Evolutionary conservation across 2,329 filamentous ascomycete species (phyloP).

Genomic region (Thelonectria olida): DNA sequence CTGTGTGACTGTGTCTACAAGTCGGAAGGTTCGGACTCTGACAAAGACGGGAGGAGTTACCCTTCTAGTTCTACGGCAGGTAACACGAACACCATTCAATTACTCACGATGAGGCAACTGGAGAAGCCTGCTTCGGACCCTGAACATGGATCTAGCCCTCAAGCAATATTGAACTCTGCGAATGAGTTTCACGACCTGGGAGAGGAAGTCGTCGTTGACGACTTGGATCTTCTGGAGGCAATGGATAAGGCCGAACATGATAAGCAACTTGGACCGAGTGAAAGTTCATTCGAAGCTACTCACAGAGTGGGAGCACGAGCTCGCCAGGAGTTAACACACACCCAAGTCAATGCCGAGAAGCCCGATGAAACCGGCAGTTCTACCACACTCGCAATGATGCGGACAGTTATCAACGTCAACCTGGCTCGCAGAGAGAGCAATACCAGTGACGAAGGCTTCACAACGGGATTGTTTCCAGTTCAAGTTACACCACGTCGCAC

Average conservation of each 20-base stretch:
- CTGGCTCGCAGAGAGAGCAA: constrained; percentile 45
- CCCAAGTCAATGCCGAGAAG: neutral
- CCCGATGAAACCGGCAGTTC: neutral
- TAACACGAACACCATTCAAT: neutral
- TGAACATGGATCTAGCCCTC: neutral
- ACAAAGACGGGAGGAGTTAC: neutral
- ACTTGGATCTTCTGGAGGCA: constrained; percentile 20
- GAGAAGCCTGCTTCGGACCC: neutral
- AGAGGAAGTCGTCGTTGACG: constrained; percentile 5
- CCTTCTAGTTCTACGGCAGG: neutral
- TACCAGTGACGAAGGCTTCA: constrained; percentile 40
- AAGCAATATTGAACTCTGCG: neutral
- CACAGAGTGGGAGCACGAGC: neutral
- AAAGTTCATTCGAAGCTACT: neutral
- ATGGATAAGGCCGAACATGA: constrained; percentile 20
- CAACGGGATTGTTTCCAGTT: constrained; percentile 35
- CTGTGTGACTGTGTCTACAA: constrained; percentile 55
- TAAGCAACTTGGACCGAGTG: constrained; percentile 9
- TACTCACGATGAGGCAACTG: neutral
- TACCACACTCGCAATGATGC: constrained; percentile 35
- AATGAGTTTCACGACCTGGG: neutral
- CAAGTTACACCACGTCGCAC: constrained; percentile 32
- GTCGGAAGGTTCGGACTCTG: neutral
- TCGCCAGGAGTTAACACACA: neutral
- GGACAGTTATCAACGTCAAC: constrained; percentile 43